Evolutionary conservation across 495 filamentous ascomycete species (phyloP).

Genomic region (Penicillium steckii): DNA sequence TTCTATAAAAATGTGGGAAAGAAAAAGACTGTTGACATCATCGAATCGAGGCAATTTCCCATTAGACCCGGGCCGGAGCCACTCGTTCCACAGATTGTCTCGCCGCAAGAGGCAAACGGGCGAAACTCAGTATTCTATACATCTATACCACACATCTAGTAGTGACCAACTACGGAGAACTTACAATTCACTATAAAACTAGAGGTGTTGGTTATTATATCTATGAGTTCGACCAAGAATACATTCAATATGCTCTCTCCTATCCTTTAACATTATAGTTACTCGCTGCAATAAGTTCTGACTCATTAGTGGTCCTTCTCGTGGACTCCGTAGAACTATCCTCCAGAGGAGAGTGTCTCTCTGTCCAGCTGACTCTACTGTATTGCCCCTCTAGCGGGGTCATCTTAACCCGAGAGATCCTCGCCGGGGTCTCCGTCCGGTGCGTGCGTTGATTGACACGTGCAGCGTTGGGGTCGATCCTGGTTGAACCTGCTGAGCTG

Average conservation of each 20-base stretch:
- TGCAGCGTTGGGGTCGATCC: constrained; percentile 5
- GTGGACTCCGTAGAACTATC: too few species aligned
- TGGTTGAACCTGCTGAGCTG: background rate
- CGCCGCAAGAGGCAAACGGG: constrained; percentile 5
- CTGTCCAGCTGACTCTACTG: background rate
- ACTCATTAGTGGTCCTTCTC: too few species aligned
- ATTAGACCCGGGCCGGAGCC: background rate
- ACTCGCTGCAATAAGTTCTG: too few species aligned
- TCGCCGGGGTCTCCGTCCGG: constrained; percentile 12
- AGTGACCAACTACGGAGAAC: too few species aligned
- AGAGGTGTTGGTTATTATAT: too few species aligned
- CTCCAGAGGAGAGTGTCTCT: background rate
- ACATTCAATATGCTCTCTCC: too few species aligned
- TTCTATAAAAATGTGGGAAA: background rate
- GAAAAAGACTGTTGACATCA: constrained; percentile 8
- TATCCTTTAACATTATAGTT: too few species aligned
- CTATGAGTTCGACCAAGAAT: too few species aligned
- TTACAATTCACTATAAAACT: too few species aligned
- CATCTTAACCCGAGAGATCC: background rate
- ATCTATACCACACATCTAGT: too few species aligned
- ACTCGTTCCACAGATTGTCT: constrained; percentile 1
- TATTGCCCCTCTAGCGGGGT: constrained; percentile 12
- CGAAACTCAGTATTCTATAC: background rate
- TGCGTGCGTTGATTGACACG: constrained; percentile 18
- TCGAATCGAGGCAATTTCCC: constrained; percentile 5